Evolutionary conservation across 495 filamentous ascomycete species (phyloP).

Genomic region (Penicillium pancosmium): DNA sequence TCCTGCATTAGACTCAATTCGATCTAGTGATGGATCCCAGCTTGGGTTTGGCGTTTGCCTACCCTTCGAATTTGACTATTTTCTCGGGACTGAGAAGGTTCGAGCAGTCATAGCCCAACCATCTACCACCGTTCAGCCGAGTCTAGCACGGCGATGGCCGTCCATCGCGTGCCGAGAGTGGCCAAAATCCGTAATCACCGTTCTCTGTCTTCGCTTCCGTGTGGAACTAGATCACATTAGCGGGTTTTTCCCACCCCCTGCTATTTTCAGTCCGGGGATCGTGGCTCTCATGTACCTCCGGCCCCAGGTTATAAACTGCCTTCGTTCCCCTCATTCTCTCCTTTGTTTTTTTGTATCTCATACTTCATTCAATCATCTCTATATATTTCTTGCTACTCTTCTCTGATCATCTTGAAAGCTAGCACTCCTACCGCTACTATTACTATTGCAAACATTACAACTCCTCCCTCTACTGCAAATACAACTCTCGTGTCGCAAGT

Average conservation of each 20-base stretch:
- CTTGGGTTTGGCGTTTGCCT: neutral
- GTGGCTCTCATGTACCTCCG: slow-evolving; percentile 12
- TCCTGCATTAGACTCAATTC: slow-evolving; percentile 14
- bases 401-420: neutral
- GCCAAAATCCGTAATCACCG: slow-evolving; percentile 14
- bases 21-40: slow-evolving; percentile 16
- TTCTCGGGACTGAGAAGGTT: slow-evolving; percentile 10
- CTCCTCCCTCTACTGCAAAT: slow-evolving; percentile 4
- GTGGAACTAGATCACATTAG: slow-evolving; percentile 11
- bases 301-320: slow-evolving; percentile 21
- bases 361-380: slow-evolving; percentile 3
- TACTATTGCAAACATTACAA: neutral
- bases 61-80: neutral
- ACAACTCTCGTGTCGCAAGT: slow-evolving; percentile 23
- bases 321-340: slow-evolving; percentile 5
- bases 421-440: neutral
- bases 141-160: slow-evolving; percentile 9
- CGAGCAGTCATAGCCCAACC: slow-evolving; percentile 8
- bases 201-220: neutral
- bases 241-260: neutral
- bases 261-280: slow-evolving; percentile 2
- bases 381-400: neutral
- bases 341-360: slow-evolving; percentile 6
- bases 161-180: slow-evolving; percentile 16
- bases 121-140: slow-evolving; percentile 5